Evolutionary conservation across 2,329 filamentous ascomycete species (phyloP).

Genomic region (Beauveria pseudobassiana): DNA sequence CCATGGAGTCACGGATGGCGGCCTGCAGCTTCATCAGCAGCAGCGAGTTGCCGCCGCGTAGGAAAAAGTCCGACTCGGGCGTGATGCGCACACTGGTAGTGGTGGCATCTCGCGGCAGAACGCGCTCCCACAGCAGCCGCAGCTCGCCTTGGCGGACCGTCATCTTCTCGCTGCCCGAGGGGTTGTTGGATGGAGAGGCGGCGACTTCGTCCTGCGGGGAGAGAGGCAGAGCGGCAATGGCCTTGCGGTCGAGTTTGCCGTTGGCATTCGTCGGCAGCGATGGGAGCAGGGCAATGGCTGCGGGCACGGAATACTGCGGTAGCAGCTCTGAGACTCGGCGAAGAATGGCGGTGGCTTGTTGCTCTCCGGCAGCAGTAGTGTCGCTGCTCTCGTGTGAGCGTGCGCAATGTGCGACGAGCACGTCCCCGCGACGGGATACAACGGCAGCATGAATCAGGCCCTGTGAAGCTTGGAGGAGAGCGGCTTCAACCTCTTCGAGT

Average conservation of each 20-base stretch:
- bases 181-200: no score
- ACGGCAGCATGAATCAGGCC: background rate
- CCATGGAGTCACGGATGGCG: conserved; percentile 25
- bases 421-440: background rate
- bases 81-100: conserved; percentile 5
- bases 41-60: conserved; percentile 33
- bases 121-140: conserved; percentile 7
- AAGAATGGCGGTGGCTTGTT: background rate
- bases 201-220: conserved; percentile 7
- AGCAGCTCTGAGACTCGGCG: conserved; percentile 9
- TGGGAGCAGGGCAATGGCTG: background rate
- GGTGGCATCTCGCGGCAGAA: background rate
- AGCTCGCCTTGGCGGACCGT: background rate
- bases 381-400: background rate
- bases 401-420: background rate
- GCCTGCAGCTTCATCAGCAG: conserved; percentile 30
- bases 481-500: conserved; percentile 29
- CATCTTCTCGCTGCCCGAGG: background rate
- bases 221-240: conserved; percentile 19
- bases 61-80: conserved; percentile 31
- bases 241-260: conserved; percentile 26
- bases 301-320: background rate
- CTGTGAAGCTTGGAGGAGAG: conserved; percentile 12
- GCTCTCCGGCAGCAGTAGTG: no score
- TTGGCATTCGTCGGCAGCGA: background rate